A percentile compares a stretch with the other conserved stretches of the same genome.
phyloP scores from a whole-genome alignment of 2,329 filamentous ascomycete genomes.

The Teratosphaeria destructans region DNA sequence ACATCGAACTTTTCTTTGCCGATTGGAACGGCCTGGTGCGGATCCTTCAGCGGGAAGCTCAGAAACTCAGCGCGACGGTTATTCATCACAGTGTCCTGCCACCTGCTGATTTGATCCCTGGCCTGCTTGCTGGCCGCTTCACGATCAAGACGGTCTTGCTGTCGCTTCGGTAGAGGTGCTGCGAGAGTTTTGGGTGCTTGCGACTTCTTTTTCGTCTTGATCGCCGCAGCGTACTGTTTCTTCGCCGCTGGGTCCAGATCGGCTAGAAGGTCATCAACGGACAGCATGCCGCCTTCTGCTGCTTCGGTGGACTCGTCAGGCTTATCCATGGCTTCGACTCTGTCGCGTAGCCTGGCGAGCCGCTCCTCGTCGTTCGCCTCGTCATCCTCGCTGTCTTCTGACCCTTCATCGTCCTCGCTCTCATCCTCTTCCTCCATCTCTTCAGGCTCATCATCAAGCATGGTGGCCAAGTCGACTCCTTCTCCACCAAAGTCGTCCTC shows the following conservation, averaged over 20 bases:
- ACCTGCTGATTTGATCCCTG: conserved; percentile 79
- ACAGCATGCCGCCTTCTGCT: conserved; percentile 45
- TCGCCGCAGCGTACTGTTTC: conserved; percentile 47
- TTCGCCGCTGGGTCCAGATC: conserved; percentile 60
- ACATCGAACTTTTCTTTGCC: conserved; percentile 52
- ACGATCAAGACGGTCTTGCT: conserved; percentile 78
- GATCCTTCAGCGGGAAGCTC: conserved; percentile 69
- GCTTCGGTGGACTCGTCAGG: conserved; percentile 29
- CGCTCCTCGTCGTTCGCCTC: conserved; percentile 45
- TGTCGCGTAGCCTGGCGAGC: conserved; percentile 51
- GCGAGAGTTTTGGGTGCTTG: conserved; percentile 41
- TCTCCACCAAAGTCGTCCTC: conserved; percentile 54
- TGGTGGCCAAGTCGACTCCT: conserved; percentile 52
- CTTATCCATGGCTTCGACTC: conserved; percentile 39
- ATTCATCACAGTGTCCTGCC: conserved; percentile 90
- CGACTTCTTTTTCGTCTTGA: conserved; percentile 39
- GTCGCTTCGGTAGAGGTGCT: conserved; percentile 71
- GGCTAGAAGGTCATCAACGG: conserved; percentile 63
- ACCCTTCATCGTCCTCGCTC: conserved; percentile 26
- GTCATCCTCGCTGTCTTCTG: conserved; percentile 45
- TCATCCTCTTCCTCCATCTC: conserved; percentile 28
- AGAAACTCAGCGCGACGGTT: conserved; percentile 88
- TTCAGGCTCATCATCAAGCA: conserved; percentile 46
- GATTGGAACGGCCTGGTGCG: conserved; percentile 46
- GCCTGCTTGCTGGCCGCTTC: conserved; percentile 78